Evolutionary conservation across 306 rosid genomes (phyloP).

Genomic region (Leucaena leucocephala): DNA sequence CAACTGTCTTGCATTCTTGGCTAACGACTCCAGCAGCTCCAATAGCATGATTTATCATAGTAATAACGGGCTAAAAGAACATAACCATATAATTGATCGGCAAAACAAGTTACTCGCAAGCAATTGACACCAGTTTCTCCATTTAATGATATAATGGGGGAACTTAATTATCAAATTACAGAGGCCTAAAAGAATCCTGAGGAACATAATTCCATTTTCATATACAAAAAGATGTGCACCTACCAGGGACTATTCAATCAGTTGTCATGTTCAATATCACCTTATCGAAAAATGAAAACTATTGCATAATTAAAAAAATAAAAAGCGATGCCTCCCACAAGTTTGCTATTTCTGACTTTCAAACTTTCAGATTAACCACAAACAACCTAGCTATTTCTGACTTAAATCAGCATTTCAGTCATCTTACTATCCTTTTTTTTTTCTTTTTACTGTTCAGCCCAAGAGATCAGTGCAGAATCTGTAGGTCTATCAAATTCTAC

Average conservation of each 20-base stretch:
- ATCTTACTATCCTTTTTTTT: not conserved
- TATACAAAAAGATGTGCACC: not conserved
- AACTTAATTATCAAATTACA: not conserved
- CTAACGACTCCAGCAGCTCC: constrained; percentile 74
- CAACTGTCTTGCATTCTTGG: constrained; percentile 79
- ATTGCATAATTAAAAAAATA: not conserved
- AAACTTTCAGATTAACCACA: not conserved
- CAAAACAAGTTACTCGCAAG: constrained; percentile 12
- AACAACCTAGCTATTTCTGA: not conserved
- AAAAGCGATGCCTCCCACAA: constrained; percentile 10
- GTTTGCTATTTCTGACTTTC: not conserved
- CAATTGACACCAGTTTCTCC: not conserved
- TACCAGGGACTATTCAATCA: not conserved
- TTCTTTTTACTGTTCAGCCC: not conserved
- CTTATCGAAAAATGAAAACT: not conserved
- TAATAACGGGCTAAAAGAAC: constrained; percentile 56
- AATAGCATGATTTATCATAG: constrained; percentile 81
- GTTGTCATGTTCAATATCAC: not conserved
- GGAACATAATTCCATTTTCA: not conserved
- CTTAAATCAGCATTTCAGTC: not conserved
- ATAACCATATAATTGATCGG: constrained; percentile 29
- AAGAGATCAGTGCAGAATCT: not conserved
- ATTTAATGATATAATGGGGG: not conserved
- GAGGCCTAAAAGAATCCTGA: not conserved
- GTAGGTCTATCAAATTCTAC: constrained; percentile 16